Evolutionary conservation across 495 filamentous ascomycete species (phyloP).

Genomic region (Hypoxylon intermedium): DNA sequence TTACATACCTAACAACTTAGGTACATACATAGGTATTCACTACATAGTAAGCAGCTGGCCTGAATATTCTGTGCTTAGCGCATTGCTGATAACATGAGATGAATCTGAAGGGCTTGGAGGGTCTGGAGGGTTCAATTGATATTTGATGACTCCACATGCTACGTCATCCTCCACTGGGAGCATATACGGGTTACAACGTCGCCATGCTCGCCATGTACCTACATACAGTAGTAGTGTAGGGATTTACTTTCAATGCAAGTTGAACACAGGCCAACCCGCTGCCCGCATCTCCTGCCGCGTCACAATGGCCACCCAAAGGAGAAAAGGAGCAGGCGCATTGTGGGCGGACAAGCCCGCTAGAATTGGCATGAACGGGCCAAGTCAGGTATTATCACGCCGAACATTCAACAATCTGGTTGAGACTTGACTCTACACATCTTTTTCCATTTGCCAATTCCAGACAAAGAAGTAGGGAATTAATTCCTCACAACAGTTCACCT

Average conservation of each 20-base stretch:
- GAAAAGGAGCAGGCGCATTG: not conserved
- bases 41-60: not conserved
- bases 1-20: slow-evolving; percentile 1
- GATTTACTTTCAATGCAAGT: not conserved
- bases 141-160: slow-evolving; percentile 32
- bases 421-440: not conserved
- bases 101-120: slow-evolving; percentile 8
- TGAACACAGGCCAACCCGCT: no score
- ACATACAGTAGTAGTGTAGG: slow-evolving; percentile 17
- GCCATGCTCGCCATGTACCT: slow-evolving; percentile 23
- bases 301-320: slow-evolving; percentile 36
- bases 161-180: slow-evolving; percentile 31
- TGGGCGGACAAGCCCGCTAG: slow-evolving; percentile 8
- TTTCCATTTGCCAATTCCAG: no score
- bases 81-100: slow-evolving; percentile 4
- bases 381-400: slow-evolving; percentile 6
- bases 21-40: not conserved
- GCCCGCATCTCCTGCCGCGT: no score
- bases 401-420: not conserved
- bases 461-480: not conserved
- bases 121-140: slow-evolving; percentile 31
- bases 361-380: slow-evolving; percentile 2
- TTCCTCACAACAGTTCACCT: slow-evolving; percentile 2
- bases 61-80: slow-evolving; percentile 18
- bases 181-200: slow-evolving; percentile 12